Conservation (phyloP, 164 flowering plant genomes). For the Nymphaea colorata region DNA sequence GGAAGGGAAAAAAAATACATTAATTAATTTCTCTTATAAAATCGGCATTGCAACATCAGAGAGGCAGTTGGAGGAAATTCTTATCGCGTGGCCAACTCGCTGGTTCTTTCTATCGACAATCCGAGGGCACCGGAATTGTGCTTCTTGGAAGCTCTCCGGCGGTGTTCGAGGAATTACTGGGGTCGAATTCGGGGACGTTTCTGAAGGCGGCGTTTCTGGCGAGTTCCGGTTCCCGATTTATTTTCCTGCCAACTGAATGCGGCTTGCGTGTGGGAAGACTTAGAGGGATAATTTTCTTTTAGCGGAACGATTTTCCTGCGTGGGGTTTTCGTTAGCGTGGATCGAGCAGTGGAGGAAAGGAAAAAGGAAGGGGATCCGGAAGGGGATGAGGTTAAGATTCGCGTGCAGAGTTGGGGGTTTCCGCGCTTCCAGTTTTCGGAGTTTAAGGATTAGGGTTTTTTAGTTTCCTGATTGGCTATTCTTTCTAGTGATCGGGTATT, state of each 20-base stretch:
- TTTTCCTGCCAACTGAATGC: not conserved
- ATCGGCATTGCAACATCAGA: not conserved
- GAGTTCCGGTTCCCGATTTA: not conserved
- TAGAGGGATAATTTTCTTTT: no score
- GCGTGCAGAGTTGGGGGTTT: not conserved
- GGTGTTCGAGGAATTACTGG: not conserved
- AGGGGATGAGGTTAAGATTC: not conserved
- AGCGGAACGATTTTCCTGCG: no score
- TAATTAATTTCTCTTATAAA: not conserved
- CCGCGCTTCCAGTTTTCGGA: not conserved
- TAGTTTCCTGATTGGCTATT: not conserved
- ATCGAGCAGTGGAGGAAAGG: not conserved
- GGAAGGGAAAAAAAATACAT: not conserved
- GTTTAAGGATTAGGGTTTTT: not conserved
- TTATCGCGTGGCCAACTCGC: not conserved
- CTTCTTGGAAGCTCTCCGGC: not conserved
- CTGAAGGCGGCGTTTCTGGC: not conserved
- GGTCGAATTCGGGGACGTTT: not conserved
- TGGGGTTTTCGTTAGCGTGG: not conserved
- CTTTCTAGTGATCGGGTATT: not conserved
- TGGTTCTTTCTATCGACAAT: not conserved
- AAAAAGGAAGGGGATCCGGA: slow-evolving; percentile 2
- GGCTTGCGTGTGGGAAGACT: not conserved
- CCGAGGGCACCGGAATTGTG: not conserved
- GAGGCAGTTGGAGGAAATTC: not conserved